Evolutionary conservation across 2,329 filamentous ascomycete species (phyloP), one percentile per base, ranked within the genome.

Genomic region (Lasiodiplodia gonubiensis): DNA sequence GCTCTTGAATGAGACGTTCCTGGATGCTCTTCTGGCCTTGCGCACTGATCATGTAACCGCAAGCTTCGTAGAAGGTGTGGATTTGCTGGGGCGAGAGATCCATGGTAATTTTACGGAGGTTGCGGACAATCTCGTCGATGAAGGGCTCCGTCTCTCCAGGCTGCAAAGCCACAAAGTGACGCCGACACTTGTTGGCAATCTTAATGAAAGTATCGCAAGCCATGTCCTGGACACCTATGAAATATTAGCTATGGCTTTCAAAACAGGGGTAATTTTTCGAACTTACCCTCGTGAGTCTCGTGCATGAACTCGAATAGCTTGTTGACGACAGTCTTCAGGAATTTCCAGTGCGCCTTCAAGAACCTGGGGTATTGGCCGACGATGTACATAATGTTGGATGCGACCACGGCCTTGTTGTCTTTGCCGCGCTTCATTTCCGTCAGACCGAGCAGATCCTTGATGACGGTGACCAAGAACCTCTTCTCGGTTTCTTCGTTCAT

Each of bases 221-320:
- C 96, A 99, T 99, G 81, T 99, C 95, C 81, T 99, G 96, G 30
- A 99, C 95, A 84, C 93, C 89, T 91, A 33, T 23, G 27, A 37
- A 18, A 18, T 18, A 7, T 63, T 23, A 66, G 67, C n/a, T 42
- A 18, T 10, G 42, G 14, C 37, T 54, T n/a, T 30, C 18, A 11
- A 35, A 37, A 2, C 30, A n/a, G 23, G 35, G 14, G 21, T 1
- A 11, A 37, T 30, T 10, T 21, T 51, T 21, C 5, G 35, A 67
- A 78, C 86, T 74, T 80, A 90, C 92, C 95, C 84, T 99, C 95
- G 76, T 99, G 95, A 1, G 95, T 98, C 81, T 99, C 95, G 79
- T 99, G 95, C 95, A 99, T 99, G 78, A 99, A 99, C 82, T 99
- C 95, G 75, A 99, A 99, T 5, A 99, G 87, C 84, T 99, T 99